Base-by-base conservation (phyloP, 345 rosid genomes). In the Rhodomyrtus tomentosa region DNA sequence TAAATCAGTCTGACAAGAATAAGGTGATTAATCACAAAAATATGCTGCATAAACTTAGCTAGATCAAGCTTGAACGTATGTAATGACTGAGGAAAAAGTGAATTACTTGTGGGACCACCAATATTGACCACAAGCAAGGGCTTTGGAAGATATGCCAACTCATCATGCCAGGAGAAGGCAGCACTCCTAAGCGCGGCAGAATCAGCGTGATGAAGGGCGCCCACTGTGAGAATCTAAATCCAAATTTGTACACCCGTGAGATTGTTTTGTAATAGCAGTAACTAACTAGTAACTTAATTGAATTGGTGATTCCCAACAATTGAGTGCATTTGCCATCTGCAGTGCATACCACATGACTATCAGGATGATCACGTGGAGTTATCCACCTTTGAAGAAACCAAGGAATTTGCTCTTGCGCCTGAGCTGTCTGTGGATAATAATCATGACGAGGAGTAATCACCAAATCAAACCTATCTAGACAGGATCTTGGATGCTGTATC, bases 401-500 rank as follows among this genome's bases (percentile, higher is more conserved):
- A 87, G 98, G 96, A 87, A 94, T 88, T 86, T 94, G 93, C 85
- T 84, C 88, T 86, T 89, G 92, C 56, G 90, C 98, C 74, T 94
- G 92, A 84, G 96, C 93, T 83, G 98, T 92, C 92, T 93, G 87
- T 25, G 94, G 93, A 87, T 91, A 93, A 89, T 94, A 96, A 88
- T 96, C 98, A 83, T 96, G 99, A 52, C 82, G 89, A 80, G 99
- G 99, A 88, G 98, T 91, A 84, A 95, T 93, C 81, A 96, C 93
- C 84, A 96, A 86, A 92, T 95, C 98, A 93, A 96, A 96, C 89
- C 95, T 93, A 82, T 91, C 89, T 82, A 95, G 87, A 68, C 48
- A 86, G 40, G 93, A 87, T 91, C 98, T 92, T 21, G 99, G 99
- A 93, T 94, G 99, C 86, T 96, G 99, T 82, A 96, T 92, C 99